Conservation (phyloP, 345 rosid species). For the Trapa bicornis region DNA sequence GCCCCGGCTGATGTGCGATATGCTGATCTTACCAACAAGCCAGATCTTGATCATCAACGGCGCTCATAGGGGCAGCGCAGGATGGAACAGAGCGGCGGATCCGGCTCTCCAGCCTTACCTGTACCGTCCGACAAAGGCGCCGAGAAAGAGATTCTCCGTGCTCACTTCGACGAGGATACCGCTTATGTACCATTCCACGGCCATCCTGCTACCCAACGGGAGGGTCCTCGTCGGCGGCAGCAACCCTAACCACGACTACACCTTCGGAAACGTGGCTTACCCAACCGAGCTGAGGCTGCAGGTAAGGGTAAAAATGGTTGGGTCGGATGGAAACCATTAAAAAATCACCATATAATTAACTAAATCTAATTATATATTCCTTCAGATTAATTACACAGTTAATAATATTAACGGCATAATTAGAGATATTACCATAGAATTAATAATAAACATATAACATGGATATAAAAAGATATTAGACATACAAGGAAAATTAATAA, state of each 20-base stretch:
- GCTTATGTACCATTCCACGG: constrained; percentile 45
- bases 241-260: constrained; percentile 36
- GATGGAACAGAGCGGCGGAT: constrained; percentile 17
- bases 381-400: too few relatives aligned
- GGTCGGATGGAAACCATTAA: too few relatives aligned
- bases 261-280: constrained; percentile 19
- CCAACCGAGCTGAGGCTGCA: constrained; percentile 42
- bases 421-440: too few relatives aligned
- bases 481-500: too few relatives aligned
- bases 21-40: constrained; percentile 51
- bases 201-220: constrained; percentile 38
- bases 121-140: constrained; percentile 20
- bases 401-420: too few relatives aligned
- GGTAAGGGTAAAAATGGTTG: too few relatives aligned
- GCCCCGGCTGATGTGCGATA: constrained; percentile 40
- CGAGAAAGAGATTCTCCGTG: constrained; percentile 19
- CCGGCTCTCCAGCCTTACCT: constrained; percentile 23
- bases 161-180: constrained; percentile 33
- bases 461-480: too few relatives aligned
- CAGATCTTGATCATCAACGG: constrained; percentile 39
- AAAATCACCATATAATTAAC: too few relatives aligned
- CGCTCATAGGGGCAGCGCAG: constrained; percentile 30
- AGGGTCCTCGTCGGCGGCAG: constrained; percentile 43
- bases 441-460: too few relatives aligned
- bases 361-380: too few relatives aligned